These are phyloP conservation scores for Ganoderma leucocontextum DNA, from an alignment of 1,284 basidiomycete genomes.

Conservation along the genomic window DNA sequence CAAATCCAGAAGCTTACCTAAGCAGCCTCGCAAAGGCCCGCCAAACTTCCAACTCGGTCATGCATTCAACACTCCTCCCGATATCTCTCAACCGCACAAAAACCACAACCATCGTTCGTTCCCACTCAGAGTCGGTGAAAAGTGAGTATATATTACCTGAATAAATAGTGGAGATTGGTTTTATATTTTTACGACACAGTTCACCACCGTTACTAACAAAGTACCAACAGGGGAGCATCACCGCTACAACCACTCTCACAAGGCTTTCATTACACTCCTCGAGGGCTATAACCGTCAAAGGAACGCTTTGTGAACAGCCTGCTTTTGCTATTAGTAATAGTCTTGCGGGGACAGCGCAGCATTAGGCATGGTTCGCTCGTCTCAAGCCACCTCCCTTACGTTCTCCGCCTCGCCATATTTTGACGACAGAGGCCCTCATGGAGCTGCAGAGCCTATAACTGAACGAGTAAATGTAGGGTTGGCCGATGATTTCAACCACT, in stretches of 20 bases:
- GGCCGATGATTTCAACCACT: no score
- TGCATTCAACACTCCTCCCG: slow-evolving; percentile 5
- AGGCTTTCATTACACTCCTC: not conserved
- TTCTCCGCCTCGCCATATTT: slow-evolving; percentile 78
- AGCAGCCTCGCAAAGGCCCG: slow-evolving; percentile 34
- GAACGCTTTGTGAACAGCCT: not conserved
- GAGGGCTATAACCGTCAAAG: not conserved
- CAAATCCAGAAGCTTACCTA: slow-evolving; percentile 27
- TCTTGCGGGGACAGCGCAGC: not conserved
- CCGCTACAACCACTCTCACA: not conserved
- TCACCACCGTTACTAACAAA: slow-evolving; percentile 4
- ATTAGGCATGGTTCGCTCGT: slow-evolving; percentile 48
- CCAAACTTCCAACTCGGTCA: slow-evolving; percentile 13
- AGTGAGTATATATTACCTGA: not conserved
- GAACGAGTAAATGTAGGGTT: slow-evolving; percentile 72
- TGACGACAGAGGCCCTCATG: slow-evolving; percentile 71
- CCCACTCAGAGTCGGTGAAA: not conserved
- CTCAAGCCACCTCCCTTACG: slow-evolving; percentile 71
- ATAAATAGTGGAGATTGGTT: not conserved
- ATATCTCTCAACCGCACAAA: not conserved
- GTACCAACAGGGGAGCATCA: not conserved
- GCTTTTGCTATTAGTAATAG: not conserved
- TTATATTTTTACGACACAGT: slow-evolving; percentile 11
- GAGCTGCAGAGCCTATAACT: slow-evolving; percentile 76
- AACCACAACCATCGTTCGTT: not conserved